Base-by-base conservation (phyloP, 495 filamentous ascomycete species). In the Aspergillus hancockii region DNA sequence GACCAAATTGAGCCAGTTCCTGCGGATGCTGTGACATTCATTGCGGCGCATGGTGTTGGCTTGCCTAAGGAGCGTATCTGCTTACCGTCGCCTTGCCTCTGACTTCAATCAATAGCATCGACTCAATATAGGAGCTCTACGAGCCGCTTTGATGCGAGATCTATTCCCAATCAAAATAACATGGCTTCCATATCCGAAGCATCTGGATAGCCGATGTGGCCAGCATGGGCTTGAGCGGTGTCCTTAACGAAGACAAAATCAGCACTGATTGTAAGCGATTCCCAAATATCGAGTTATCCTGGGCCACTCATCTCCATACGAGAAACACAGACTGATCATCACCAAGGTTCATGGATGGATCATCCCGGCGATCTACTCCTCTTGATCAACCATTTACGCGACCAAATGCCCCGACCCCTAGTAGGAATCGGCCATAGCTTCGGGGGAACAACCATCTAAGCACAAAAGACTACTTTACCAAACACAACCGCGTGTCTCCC, bases 151-250 rank as follows among this genome's bases (percentile, higher is more conserved):
- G 57, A 50, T 49, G 49, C 13, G 57, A 59, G 10, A 45, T 59
- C 8, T 18, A 23, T n/a, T 4, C 21, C 21, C 23, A 25, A 10
- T 53, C 23, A 5, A 23, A 51, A 16, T 28, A 30, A 9, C 14
- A 41, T 19, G 36, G 38, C 19, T 5, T 54, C 9, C 49, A 22
- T n/a, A 59, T 59, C 23, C 57, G 57, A 21, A 31, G 49, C 2
- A 59, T 59, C 16, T 59, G 57, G 57, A 59, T 59, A 19, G 57
- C 57, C 21, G 57, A 59, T n/a, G 41, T 52, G 4, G 38, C 50
- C n/a, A 41, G 25, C 32, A 40, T 43, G 36, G 57, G 57, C 14
- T 16, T 19, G 18, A 59, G 57, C 18, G 28, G 57, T 5, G 23
- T 47, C 12, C 18, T 59, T 18, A 59, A 59, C 25, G 49, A 47